Evolutionary conservation across 805 yeast genomes (phyloP).

Genomic region (Nakazawaea wyomingensis): DNA sequence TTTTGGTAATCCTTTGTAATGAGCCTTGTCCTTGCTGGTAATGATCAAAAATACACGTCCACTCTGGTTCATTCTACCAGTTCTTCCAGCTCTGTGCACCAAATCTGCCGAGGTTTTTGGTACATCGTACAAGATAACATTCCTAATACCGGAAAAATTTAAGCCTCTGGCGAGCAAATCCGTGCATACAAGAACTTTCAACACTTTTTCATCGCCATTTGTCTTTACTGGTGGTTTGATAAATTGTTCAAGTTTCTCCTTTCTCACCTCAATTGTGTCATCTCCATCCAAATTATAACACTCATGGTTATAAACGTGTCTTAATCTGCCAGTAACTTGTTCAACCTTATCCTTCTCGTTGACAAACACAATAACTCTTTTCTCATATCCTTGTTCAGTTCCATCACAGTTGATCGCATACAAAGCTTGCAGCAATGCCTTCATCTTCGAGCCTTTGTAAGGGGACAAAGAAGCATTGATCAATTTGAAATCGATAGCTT

Average conservation of each 20-base stretch:
- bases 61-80: constrained; percentile 84
- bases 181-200: constrained; percentile 78
- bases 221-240: constrained; percentile 51
- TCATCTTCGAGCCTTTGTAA: constrained; percentile 74
- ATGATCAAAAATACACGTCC: constrained; percentile 85
- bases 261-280: constrained; percentile 56
- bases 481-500: constrained; percentile 62
- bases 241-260: constrained; percentile 53
- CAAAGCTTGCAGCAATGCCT: constrained; percentile 83
- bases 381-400: constrained; percentile 68
- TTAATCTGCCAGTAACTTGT: constrained; percentile 51
- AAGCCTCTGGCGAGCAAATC: constrained; percentile 89
- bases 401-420: constrained; percentile 83
- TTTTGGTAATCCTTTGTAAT: constrained; percentile 78
- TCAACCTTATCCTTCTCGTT: constrained; percentile 64
- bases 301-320: constrained; percentile 46
- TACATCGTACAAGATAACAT: constrained; percentile 78
- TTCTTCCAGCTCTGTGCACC: constrained; percentile 89
- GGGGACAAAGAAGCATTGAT: constrained; percentile 77
- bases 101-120: constrained; percentile 83
- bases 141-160: constrained; percentile 76
- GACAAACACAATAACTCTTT: constrained; percentile 80
- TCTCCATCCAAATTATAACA: constrained; percentile 65
- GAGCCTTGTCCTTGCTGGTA: constrained; percentile 60
- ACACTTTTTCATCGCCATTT: constrained; percentile 27